A percentile compares a stretch with the other conserved stretches of the same genome.
Evolutionary conservation across 176 grass and related monocot genomes (phyloP).

Genomic region (Eleusine indica): DNA sequence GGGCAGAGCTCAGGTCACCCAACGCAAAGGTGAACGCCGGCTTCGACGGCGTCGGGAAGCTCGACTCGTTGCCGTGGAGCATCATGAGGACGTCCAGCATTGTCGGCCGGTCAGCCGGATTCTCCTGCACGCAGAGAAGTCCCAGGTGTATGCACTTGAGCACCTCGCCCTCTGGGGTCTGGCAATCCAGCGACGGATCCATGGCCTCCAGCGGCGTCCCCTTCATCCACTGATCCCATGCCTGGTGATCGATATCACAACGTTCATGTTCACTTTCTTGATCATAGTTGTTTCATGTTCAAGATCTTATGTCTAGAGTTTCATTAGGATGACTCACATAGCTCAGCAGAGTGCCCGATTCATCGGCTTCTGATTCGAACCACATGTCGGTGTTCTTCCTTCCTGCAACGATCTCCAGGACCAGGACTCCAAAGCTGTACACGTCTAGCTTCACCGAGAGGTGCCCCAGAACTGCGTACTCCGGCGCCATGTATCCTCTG

Average conservation of each 20-base stretch:
- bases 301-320: not conserved
- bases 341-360: slow-evolving; percentile 15
- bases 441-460: slow-evolving; percentile 41
- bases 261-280: not conserved
- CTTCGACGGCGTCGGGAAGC: slow-evolving; percentile 28
- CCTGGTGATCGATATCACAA: not conserved
- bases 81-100: slow-evolving; percentile 36
- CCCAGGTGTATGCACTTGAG: slow-evolving; percentile 46
- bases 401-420: slow-evolving; percentile 39
- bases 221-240: slow-evolving; percentile 44
- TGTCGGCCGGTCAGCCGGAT: slow-evolving; percentile 16
- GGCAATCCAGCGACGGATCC: slow-evolving; percentile 11
- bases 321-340: not conserved
- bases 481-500: slow-evolving; percentile 40
- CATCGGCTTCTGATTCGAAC: not conserved
- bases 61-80: not conserved
- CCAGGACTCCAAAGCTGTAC: slow-evolving; percentile 40
- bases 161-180: not conserved
- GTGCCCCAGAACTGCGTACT: slow-evolving; percentile 39
- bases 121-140: slow-evolving; percentile 40
- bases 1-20: not conserved
- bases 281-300: not conserved
- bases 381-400: slow-evolving; percentile 18
- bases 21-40: slow-evolving; percentile 28
- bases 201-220: not conserved